Evolutionary conservation across 345 rosid species (phyloP), one percentile per base, ranked within the genome.

Genomic region (Camelina hispida): DNA sequence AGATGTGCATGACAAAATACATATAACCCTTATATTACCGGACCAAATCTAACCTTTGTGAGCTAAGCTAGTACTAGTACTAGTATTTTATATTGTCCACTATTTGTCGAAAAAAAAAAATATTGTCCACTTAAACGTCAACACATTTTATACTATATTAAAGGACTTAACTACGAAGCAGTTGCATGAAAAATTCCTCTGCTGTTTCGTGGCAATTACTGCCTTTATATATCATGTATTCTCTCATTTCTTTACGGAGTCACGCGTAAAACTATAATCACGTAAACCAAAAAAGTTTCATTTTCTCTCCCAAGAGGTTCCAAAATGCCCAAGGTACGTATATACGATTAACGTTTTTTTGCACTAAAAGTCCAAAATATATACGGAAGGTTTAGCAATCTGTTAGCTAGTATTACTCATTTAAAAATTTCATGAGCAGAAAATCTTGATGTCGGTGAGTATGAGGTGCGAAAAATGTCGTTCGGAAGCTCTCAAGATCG

Each of bases 381-480:
- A 35, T 3, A 51, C 6, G 32, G 1, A 56, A 8, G 30, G 47
- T 71, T 47, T 58, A 20, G 22, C 22, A 62, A 34, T 6, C 1
- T 44, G 15, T 55, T 55, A 30, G 35, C 52, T 54, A 60, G 20
- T 60, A 60, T 5, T 18, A 18, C 1, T 1, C 30, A 4, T 28
- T 28, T 28, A 14, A 13, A 61, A 23, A 17, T 72, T 18, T 34
- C 60, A 80, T 73, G 56, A 79, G 83, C 85, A 77, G 77, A 87
- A 85, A 73, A 81, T 83, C 17, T 75, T 86, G 78, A 40, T 85
- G 46, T 81, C 74, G 70, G 87, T 83, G 0, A 65, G 56, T 25
- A 84, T 86, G 86, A 83, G 61, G 2, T 88, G 87, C 69, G 35
- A 72, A 51, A 86, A 78, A 72, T 87, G 86, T 64, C 77, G 79